phyloP scores from a whole-genome alignment of 768 basidiomycete species.

The Boletus insuetus region DNA sequence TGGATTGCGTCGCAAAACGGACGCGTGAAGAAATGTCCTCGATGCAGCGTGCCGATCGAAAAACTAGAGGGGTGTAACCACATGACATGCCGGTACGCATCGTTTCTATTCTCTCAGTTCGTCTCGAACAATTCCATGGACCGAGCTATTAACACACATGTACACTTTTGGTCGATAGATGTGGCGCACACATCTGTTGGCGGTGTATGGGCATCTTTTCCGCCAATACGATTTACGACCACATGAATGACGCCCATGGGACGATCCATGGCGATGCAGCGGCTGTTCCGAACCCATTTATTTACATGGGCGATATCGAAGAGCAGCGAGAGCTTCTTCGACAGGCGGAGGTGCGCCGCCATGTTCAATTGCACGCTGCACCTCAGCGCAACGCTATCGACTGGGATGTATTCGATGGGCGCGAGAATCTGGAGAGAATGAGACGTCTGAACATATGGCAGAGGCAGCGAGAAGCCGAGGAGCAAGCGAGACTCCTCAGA shows the following conservation, averaged over 20 bases:
- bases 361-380: background rate
- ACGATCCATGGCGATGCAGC: conserved; percentile 23
- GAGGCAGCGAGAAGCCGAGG: background rate
- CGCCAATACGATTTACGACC: conserved; percentile 29
- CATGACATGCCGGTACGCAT: conserved; percentile 53
- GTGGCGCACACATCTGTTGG: conserved; percentile 80
- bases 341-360: conserved; percentile 13
- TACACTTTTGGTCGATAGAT: conserved; percentile 34
- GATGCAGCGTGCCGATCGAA: conserved; percentile 67
- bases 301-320: conserved; percentile 18
- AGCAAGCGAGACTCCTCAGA: background rate
- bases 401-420: too few species aligned
- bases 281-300: background rate
- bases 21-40: conserved; percentile 69
- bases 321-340: conserved; percentile 21
- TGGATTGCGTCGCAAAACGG: conserved; percentile 57
- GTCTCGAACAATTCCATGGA: too few species aligned
- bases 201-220: conserved; percentile 45
- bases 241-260: conserved; percentile 38
- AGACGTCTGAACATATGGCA: background rate
- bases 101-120: background rate
- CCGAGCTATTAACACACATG: background rate
- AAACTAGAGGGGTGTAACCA: conserved; percentile 76
- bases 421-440: background rate
- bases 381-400: too few species aligned